Evolutionary conservation across 2,329 filamentous ascomycete genomes (phyloP).

Genomic region (Biscogniauxia mediterranea): DNA sequence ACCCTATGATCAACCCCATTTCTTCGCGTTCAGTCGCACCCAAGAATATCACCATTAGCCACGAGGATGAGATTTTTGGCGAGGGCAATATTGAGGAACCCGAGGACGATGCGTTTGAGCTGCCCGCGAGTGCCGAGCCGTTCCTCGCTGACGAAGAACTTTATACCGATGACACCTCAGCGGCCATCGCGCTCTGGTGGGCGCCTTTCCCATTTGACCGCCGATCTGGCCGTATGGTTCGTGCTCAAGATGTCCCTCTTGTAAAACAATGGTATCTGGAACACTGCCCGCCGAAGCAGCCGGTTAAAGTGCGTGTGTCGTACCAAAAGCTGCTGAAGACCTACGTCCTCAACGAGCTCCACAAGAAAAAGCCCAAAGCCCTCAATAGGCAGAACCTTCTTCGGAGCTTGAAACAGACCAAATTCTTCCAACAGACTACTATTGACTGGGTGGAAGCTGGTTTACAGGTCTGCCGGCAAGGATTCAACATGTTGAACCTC

Average conservation of each 20-base stretch:
- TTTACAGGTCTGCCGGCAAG: constrained; percentile 94
- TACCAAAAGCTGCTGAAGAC: constrained; percentile 98
- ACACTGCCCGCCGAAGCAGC: constrained; percentile 82
- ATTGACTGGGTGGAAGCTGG: constrained; percentile 99
- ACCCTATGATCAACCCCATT: constrained; percentile 96
- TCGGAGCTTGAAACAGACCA: constrained; percentile 87
- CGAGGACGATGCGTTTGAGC: constrained; percentile 80
- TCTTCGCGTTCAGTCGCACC: constrained; percentile 91
- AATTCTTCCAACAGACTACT: constrained; percentile 99
- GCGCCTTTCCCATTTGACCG: constrained; percentile 94
- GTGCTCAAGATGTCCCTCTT: constrained; percentile 92
- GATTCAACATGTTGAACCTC: constrained; percentile 98
- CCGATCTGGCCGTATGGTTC: constrained; percentile 91
- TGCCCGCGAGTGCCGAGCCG: constrained; percentile 77
- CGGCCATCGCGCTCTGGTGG: constrained; percentile 96
- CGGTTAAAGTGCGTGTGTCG: constrained; percentile 95
- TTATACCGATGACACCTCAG: constrained; percentile 83
- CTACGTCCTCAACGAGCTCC: constrained; percentile 92
- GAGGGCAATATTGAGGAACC: constrained; percentile 68
- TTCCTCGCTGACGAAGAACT: constrained; percentile 89
- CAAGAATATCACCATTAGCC: constrained; percentile 87
- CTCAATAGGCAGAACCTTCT: constrained; percentile 93
- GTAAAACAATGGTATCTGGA: constrained; percentile 99
- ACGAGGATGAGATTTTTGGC: constrained; percentile 93
- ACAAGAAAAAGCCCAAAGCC: constrained; percentile 93